These are phyloP conservation scores for Kazachstania taianensis DNA, from an alignment of 805 yeast genomes.

Conservation along the genomic window DNA sequence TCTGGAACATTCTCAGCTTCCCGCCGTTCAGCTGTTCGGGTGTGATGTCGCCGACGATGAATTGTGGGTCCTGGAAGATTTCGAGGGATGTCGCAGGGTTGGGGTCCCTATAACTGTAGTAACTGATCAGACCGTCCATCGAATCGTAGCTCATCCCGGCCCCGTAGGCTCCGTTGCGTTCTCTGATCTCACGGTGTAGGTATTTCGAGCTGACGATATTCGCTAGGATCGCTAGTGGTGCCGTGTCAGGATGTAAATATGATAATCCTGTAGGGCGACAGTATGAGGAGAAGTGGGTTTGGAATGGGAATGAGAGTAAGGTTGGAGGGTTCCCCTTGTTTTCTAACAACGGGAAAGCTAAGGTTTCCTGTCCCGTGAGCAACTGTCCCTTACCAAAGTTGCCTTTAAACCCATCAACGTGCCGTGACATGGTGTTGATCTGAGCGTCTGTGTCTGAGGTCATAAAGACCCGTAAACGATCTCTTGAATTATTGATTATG, in stretches of 20 bases:
- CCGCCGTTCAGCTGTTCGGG: slow-evolving; percentile 71
- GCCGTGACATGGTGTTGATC: slow-evolving; percentile 16
- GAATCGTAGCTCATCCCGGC: slow-evolving; percentile 86
- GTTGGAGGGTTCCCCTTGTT: slow-evolving; percentile 28
- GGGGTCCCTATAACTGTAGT: slow-evolving; percentile 91
- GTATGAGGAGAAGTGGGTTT: slow-evolving; percentile 72
- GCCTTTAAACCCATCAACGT: slow-evolving; percentile 22
- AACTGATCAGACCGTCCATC: slow-evolving; percentile 67
- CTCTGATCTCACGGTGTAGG: slow-evolving; percentile 82
- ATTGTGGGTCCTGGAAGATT: slow-evolving; percentile 46
- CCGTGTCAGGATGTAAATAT: slow-evolving; percentile 65
- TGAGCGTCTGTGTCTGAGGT: slow-evolving; percentile 44
- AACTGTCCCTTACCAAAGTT: neutral
- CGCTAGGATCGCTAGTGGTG: slow-evolving; percentile 72
- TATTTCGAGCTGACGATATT: slow-evolving; percentile 73
- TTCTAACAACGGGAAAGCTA: slow-evolving; percentile 5
- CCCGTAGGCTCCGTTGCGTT: slow-evolving; percentile 96
- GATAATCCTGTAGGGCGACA: slow-evolving; percentile 53
- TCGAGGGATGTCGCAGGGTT: slow-evolving; percentile 60
- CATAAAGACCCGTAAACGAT: slow-evolving; percentile 41
- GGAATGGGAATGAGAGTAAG: slow-evolving; percentile 69
- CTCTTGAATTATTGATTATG: slow-evolving; percentile 30
- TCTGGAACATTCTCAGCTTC: slow-evolving; percentile 82
- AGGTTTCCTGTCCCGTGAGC: neutral
- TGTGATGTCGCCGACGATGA: slow-evolving; percentile 37